Conservation (phyloP, 352 stramenopile genomes). For the Phytophthora aleatoria region DNA sequence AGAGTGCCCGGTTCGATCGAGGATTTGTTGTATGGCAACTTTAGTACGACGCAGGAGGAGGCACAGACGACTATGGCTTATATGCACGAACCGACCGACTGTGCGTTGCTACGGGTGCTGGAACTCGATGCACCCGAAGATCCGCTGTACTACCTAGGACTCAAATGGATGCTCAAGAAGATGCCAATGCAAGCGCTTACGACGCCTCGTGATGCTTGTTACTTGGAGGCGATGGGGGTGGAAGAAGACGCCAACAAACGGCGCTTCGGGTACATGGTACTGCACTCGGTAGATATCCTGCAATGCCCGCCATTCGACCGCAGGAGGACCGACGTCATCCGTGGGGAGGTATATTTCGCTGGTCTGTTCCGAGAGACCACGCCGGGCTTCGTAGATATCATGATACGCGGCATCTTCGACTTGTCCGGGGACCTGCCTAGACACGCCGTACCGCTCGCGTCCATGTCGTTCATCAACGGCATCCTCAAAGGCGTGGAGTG, state of each 20-base stretch:
- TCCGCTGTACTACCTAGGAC: constrained; percentile 56
- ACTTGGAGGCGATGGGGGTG: constrained; percentile 57
- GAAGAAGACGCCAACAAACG: constrained; percentile 32
- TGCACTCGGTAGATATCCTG: constrained; percentile 53
- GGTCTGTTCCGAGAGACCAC: constrained; percentile 46
- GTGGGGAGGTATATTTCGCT: constrained; percentile 37
- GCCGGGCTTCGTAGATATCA: constrained; percentile 48
- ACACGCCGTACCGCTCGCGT: constrained; percentile 34
- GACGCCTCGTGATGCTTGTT: constrained; percentile 28
- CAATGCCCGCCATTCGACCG: constrained; percentile 41
- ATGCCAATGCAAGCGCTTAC: constrained; percentile 34
- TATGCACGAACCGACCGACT: constrained; percentile 43
- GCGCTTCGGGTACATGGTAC: constrained; percentile 48
- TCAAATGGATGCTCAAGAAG: constrained; percentile 58
- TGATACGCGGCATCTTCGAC: constrained; percentile 53
- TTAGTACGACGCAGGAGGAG: constrained; percentile 47
- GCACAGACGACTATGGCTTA: constrained; percentile 46
- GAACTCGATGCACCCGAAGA: constrained; percentile 41
- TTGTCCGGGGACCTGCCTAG: constrained; percentile 39
- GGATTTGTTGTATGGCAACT: constrained; percentile 53
- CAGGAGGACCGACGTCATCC: constrained; percentile 27
- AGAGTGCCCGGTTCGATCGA: constrained; percentile 52
- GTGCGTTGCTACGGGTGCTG: constrained; percentile 43
- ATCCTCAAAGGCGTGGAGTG: constrained; percentile 45
- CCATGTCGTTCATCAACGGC: constrained; percentile 41